Evolutionary conservation across 495 filamentous ascomycete species (phyloP).

Genomic region (Penicillium silybi): DNA sequence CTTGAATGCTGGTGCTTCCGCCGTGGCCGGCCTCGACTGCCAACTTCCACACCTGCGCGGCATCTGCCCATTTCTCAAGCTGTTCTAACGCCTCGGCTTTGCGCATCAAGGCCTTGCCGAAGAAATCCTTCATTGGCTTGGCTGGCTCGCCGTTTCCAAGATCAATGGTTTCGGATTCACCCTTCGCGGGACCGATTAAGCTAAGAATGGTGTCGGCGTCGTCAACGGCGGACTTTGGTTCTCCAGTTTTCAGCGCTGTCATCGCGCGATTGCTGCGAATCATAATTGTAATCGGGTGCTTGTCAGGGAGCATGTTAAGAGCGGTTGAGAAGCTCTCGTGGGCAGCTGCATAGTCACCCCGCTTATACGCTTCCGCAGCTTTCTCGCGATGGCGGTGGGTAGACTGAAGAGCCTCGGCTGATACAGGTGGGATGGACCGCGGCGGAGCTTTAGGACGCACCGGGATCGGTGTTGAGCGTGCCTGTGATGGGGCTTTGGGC

Average conservation of each 20-base stretch:
- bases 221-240: slow-evolving; percentile 74
- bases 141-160: slow-evolving; percentile 57
- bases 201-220: slow-evolving; percentile 79
- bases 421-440: slow-evolving; percentile 64
- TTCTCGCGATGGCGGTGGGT: slow-evolving; percentile 72
- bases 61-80: slow-evolving; percentile 89
- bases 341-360: slow-evolving; percentile 84
- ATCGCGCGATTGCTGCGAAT: slow-evolving; percentile 90
- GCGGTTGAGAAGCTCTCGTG: slow-evolving; percentile 77
- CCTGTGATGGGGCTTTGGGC: slow-evolving; percentile 22
- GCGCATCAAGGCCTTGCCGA: slow-evolving; percentile 84
- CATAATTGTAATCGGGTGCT: slow-evolving; percentile 82
- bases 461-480: slow-evolving; percentile 32
- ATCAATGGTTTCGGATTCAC: slow-evolving; percentile 74
- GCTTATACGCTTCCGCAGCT: slow-evolving; percentile 86
- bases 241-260: slow-evolving; percentile 82
- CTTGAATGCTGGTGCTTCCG: slow-evolving; percentile 75
- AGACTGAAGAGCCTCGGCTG: slow-evolving; percentile 61
- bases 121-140: slow-evolving; percentile 90
- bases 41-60: slow-evolving; percentile 70
- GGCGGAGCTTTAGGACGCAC: slow-evolving; percentile 49
- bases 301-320: slow-evolving; percentile 65
- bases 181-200: slow-evolving; percentile 74
- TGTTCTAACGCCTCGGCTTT: slow-evolving; percentile 96
- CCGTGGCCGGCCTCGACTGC: slow-evolving; percentile 83